Evolutionary conservation across 176 grass and related monocot genomes (phyloP).

Genomic region (Alloteropsis semialata): DNA sequence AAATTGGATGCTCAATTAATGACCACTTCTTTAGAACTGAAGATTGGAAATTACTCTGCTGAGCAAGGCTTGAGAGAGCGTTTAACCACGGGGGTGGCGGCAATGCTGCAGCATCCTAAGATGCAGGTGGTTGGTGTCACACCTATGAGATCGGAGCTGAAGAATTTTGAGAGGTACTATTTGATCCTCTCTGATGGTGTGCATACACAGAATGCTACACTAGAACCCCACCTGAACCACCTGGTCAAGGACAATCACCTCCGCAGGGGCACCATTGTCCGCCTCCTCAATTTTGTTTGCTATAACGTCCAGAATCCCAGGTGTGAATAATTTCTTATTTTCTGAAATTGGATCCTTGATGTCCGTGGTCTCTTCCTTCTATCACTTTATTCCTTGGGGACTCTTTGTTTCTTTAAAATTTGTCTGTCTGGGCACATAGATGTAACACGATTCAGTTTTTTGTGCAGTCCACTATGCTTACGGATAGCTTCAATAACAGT

Average conservation of each 20-base stretch:
- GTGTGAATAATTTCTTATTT: neutral
- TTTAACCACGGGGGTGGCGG: neutral
- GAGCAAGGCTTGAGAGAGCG: neutral
- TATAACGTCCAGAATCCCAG: neutral
- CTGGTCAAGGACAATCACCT: slow-evolving; percentile 36
- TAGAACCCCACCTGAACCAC: slow-evolving; percentile 37
- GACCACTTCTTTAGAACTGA: neutral
- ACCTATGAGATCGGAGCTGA: neutral
- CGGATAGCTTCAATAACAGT: neutral
- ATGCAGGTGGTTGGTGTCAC: slow-evolving; percentile 11
- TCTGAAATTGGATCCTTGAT: neutral
- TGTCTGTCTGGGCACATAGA: neutral
- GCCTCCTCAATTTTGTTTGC: neutral
- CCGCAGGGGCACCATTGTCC: neutral
- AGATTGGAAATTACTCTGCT: neutral
- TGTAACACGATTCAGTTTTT: neutral
- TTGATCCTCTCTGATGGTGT: neutral
- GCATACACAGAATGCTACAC: slow-evolving; percentile 45
- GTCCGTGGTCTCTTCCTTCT: neutral
- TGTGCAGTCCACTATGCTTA: neutral
- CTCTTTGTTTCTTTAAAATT: neutral
- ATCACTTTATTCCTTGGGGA: neutral
- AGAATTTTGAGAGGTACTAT: neutral
- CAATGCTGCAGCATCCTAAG: slow-evolving; percentile 10
- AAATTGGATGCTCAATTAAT: neutral